Percentiles rank a stretch among this genome's conserved stretches.
These are phyloP conservation scores for Circinella minor DNA, from an alignment of 371 early-diverging fungal species.

Conservation along the genomic window DNA sequence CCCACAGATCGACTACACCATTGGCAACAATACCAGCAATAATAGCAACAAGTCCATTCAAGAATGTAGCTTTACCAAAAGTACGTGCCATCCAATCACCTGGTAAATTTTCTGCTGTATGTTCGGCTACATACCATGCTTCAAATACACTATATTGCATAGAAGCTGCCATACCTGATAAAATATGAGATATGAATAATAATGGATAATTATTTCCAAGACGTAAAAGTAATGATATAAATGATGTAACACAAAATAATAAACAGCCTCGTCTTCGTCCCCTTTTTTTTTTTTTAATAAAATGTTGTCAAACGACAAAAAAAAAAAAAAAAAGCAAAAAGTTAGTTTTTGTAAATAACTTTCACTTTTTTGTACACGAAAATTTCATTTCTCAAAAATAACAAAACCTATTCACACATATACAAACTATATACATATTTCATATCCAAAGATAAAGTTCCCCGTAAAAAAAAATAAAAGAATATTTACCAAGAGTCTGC, in stretches of 20 bases:
- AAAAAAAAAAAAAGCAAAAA: not conserved
- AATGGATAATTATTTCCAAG: constrained; percentile 54
- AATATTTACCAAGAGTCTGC: constrained; percentile 71
- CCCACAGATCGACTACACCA: constrained; percentile 54
- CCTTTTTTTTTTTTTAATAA: constrained; percentile 32
- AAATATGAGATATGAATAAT: constrained; percentile 66
- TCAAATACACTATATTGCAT: constrained; percentile 79
- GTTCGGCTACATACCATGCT: constrained; percentile 82
- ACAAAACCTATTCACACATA: no score
- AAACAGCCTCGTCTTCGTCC: constrained; percentile 70
- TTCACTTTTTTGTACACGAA: no score
- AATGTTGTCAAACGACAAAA: not conserved
- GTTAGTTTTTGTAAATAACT: no score
- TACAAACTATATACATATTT: no score
- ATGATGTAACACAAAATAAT: constrained; percentile 65
- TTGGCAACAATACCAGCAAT: constrained; percentile 73
- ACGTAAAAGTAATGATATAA: constrained; percentile 61
- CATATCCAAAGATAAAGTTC: no score
- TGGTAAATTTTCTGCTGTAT: constrained; percentile 64
- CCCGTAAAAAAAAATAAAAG: no score
- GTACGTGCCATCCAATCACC: constrained; percentile 65
- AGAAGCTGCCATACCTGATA: constrained; percentile 74
- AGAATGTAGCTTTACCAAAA: constrained; percentile 70
- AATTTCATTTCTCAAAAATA: no score
- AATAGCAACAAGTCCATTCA: constrained; percentile 79